Base-by-base conservation (phyloP, 2,329 filamentous ascomycete genomes). In the Cytospora mali region DNA sequence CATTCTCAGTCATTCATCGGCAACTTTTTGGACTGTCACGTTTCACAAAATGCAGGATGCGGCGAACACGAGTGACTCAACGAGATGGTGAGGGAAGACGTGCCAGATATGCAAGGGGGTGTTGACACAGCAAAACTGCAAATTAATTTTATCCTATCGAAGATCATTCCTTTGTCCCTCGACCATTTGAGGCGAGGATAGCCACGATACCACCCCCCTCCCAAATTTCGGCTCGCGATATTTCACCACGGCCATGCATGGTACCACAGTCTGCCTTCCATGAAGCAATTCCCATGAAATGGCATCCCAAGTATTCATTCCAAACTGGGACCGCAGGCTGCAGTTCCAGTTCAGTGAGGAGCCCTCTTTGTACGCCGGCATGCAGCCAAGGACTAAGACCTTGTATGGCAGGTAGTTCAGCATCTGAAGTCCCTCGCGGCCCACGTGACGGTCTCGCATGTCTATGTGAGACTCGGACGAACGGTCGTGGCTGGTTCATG, bases 31-130 rank as follows among this genome's bases (percentile, higher is more conserved):
- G n/a, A 5, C 57, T 59, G 46, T 39, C 35, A 14, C 25, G 57
- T 59, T 59, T 59, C 57, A 59, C 27, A 59, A 51, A 50, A 28
- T 33, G 57, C 35, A 53, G 51, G 58, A 39, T 48, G 58, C 54
- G 27, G 35, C 50, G 50, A 42, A 39, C 25, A 46, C 57, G 31
- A 53, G 51, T 50, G 33, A 46, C 33, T 53, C 49, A 49, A 52
- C 57, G 57, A 53, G 25, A 42, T 33, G 9, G 23, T 46, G 13
- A 59, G n/a, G n/a, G 42, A 33, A 59, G 57, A 48, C 52, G 33
- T 27, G 25, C 23, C 49, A 16, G 46, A 28, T 31, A 46, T 50
- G 57, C 49, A 50, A 35, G 33, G 57, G 6, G 23, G 39, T 46
- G 27, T 53, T 49, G 46, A n/a, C 53, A 59, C 49, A 53, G n/a